A percentile compares a stretch with the other conserved stretches of the same genome.
These are phyloP conservation scores for Penicillium paradoxum DNA, from an alignment of 495 filamentous ascomycete species.

Conservation along the genomic window DNA sequence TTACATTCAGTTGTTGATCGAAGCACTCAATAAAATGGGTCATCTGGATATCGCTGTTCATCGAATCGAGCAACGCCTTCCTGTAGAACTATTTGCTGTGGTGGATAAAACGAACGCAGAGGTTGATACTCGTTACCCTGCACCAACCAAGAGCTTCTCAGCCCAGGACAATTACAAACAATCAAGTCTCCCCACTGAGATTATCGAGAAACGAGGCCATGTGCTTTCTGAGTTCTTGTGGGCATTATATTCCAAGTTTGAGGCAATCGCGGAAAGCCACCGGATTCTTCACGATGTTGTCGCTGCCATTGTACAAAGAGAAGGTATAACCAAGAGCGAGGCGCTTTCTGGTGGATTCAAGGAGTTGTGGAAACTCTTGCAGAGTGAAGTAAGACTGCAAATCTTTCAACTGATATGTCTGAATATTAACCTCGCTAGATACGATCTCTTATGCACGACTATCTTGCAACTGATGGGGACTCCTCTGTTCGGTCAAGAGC, in stretches of 20 bases:
- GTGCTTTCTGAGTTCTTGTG: conserved; percentile 85
- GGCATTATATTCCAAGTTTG: conserved; percentile 93
- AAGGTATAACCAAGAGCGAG: conserved; percentile 52
- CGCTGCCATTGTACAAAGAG: conserved; percentile 71
- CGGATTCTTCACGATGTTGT: conserved; percentile 90
- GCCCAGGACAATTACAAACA: conserved; percentile 35
- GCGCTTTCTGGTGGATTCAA: conserved; percentile 74
- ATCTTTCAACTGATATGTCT: not conserved
- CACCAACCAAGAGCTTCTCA: conserved; percentile 53
- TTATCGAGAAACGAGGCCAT: conserved; percentile 67
- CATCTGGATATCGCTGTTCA: conserved; percentile 81
- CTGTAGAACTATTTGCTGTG: conserved; percentile 87
- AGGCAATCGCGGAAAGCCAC: conserved; percentile 93
- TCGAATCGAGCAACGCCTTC: conserved; percentile 84
- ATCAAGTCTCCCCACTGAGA: conserved; percentile 55
- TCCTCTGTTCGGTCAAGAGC: conserved; percentile 44
- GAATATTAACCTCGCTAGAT: conserved; percentile 44
- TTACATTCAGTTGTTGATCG: conserved; percentile 83
- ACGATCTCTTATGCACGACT: conserved; percentile 89
- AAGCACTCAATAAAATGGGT: conserved; percentile 83
- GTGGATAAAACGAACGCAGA: conserved; percentile 94
- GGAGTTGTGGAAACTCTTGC: conserved; percentile 89
- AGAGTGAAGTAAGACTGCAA: conserved; percentile 55
- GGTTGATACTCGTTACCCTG: conserved; percentile 85
- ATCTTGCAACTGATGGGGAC: conserved; percentile 89